Conservation (phyloP, 805 yeast species). For the Metschnikowia kunwiensis region DNA sequence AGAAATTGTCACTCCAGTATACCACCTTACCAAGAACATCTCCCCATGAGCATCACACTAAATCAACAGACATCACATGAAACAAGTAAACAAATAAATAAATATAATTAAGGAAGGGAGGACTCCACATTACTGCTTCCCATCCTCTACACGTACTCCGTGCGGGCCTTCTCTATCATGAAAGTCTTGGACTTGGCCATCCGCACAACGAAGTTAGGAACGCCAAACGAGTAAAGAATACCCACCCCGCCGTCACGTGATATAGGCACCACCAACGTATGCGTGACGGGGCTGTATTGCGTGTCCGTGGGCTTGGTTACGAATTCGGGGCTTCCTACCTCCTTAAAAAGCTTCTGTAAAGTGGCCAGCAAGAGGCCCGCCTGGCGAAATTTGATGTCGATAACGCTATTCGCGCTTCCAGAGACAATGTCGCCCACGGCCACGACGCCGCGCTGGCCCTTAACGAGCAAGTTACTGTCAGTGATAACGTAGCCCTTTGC, state of each 20-base stretch:
- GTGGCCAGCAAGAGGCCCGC: constrained; percentile 12
- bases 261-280: constrained; percentile 29
- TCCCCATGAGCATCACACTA: too few species aligned
- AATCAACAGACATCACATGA: too few species aligned
- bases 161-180: constrained; percentile 26
- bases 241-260: constrained; percentile 39
- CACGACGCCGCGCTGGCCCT: constrained; percentile 25
- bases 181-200: constrained; percentile 28
- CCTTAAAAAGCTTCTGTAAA: constrained; percentile 4
- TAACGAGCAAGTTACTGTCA: constrained; percentile 25
- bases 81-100: too few species aligned
- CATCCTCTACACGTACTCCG: too few species aligned
- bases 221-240: constrained; percentile 24
- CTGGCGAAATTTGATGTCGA: constrained; percentile 28
- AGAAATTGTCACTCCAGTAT: too few species aligned
- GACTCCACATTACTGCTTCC: too few species aligned
- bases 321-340: neutral
- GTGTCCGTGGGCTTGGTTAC: neutral
- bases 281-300: constrained; percentile 6
- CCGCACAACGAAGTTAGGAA: constrained; percentile 30
- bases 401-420: constrained; percentile 21
- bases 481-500: constrained; percentile 28
- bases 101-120: too few species aligned
- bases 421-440: constrained; percentile 37
- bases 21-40: too few species aligned